Percentiles rank a stretch among this genome's conserved stretches.
Evolutionary conservation across 2,329 filamentous ascomycete species (phyloP).

Genomic region (Cyclaneusma minus): DNA sequence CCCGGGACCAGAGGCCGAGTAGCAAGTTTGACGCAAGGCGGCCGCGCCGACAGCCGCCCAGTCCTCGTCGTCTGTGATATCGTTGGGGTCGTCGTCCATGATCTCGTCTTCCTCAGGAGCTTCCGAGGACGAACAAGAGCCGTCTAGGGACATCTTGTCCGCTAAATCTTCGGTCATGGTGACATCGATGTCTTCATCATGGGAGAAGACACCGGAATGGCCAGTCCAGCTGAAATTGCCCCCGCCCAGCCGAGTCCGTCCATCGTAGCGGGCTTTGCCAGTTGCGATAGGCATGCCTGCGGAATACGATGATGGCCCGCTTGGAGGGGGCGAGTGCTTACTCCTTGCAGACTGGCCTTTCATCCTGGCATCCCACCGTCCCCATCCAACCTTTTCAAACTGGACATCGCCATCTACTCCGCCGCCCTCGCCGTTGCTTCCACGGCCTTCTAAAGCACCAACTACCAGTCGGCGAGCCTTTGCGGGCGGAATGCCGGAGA

Average conservation of each 20-base stretch:
- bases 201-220: constrained; percentile 62
- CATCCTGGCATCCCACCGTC: constrained; percentile 77
- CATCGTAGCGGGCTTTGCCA: constrained; percentile 23
- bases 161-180: constrained; percentile 71
- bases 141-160: constrained; percentile 85
- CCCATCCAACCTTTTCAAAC: constrained; percentile 96
- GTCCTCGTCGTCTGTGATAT: constrained; percentile 90
- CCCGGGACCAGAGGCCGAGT: constrained; percentile 38
- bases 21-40: constrained; percentile 56
- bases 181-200: constrained; percentile 40
- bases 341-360: constrained; percentile 42
- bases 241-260: constrained; percentile 31
- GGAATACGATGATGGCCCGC: constrained; percentile 26
- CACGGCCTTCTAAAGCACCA: constrained; percentile 72
- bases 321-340: constrained; percentile 26
- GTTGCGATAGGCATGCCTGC: constrained; percentile 42
- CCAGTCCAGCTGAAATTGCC: constrained; percentile 47
- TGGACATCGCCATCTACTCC: constrained; percentile 55
- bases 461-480: constrained; percentile 87
- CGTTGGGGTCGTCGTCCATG: constrained; percentile 64
- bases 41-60: constrained; percentile 84
- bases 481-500: constrained; percentile 72
- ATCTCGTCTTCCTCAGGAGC: constrained; percentile 46
- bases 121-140: constrained; percentile 64
- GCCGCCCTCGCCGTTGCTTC: constrained; percentile 38